A percentile compares a stretch with the other conserved stretches of the same genome.
These are phyloP conservation scores for Lumnitzera littorea DNA, from an alignment of 345 rosid genomes.

Conservation along the genomic window DNA sequence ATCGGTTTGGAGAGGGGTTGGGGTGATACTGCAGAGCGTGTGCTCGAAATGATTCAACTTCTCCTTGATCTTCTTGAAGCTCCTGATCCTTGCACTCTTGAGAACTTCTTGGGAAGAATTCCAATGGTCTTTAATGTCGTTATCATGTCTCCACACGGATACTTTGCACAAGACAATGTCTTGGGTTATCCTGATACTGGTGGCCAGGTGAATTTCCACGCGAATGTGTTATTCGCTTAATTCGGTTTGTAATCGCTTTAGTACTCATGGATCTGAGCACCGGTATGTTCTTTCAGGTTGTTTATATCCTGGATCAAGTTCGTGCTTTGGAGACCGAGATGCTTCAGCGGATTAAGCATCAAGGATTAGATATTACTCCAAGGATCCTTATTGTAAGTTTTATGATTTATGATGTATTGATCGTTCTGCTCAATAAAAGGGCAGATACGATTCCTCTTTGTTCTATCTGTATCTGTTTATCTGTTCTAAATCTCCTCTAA, in stretches of 20 bases:
- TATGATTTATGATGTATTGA: background rate
- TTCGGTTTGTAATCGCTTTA: background rate
- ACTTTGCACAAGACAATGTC: conserved; percentile 92
- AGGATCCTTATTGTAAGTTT: conserved; percentile 69
- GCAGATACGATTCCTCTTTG: too few species aligned
- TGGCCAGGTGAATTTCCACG: conserved; percentile 57
- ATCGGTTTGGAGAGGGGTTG: conserved; percentile 93
- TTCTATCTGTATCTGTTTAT: background rate
- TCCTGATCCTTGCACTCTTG: conserved; percentile 93
- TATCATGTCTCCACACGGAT: conserved; percentile 91
- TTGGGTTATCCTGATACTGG: conserved; percentile 98
- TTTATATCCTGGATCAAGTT: conserved; percentile 95
- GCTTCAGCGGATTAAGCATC: conserved; percentile 83
- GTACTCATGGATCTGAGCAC: background rate
- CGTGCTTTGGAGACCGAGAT: conserved; percentile 89
- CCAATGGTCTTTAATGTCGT: conserved; percentile 96
- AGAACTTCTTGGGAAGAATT: conserved; percentile 72
- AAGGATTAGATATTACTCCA: conserved; percentile 83
- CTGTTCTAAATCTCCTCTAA: too few species aligned
- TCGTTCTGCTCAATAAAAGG: too few species aligned
- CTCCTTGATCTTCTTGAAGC: conserved; percentile 94
- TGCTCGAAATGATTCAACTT: conserved; percentile 80
- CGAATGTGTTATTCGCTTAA: background rate
- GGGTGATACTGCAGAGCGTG: conserved; percentile 84
- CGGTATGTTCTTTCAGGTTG: conserved; percentile 39